Conservation (phyloP, 257 asterid species). For the Catharanthus roseus region DNA sequence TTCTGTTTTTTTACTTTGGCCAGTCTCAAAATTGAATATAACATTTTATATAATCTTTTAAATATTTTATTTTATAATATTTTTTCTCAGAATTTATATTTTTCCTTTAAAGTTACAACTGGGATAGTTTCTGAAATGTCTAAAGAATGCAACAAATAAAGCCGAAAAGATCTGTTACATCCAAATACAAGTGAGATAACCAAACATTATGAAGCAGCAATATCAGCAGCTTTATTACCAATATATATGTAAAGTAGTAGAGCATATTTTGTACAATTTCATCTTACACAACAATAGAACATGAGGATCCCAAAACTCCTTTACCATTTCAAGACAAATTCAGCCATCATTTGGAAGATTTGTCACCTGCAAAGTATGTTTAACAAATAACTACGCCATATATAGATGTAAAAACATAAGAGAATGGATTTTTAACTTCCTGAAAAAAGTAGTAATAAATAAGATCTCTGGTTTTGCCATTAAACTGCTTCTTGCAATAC, state of each 20-base stretch:
- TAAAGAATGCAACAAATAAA: neutral
- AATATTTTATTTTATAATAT: too few relatives aligned
- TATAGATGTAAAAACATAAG: neutral
- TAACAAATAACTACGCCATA: neutral
- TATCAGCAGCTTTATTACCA: conserved; percentile 27
- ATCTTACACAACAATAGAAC: conserved; percentile 35
- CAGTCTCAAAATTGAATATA: too few relatives aligned
- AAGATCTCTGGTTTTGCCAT: conserved; percentile 16
- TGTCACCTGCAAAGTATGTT: conserved; percentile 1
- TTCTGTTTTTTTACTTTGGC: too few relatives aligned
- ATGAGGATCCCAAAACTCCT: conserved; percentile 31
- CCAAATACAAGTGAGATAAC: neutral
- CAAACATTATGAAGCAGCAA: conserved; percentile 7
- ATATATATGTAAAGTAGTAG: conserved; percentile 27
- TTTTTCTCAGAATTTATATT: too few relatives aligned
- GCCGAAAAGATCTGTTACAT: neutral
- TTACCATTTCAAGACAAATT: conserved; percentile 17
- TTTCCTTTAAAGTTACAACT: too few relatives aligned
- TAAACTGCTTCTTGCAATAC: conserved; percentile 32
- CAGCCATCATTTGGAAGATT: conserved; percentile 9
- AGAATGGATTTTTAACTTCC: neutral
- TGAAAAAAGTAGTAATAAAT: neutral
- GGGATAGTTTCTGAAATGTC: neutral
- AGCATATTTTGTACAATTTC: conserved; percentile 49
- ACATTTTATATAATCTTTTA: too few relatives aligned